Evolutionary conservation across 345 rosid species (phyloP).

Genomic region (Populus pruinosa): DNA sequence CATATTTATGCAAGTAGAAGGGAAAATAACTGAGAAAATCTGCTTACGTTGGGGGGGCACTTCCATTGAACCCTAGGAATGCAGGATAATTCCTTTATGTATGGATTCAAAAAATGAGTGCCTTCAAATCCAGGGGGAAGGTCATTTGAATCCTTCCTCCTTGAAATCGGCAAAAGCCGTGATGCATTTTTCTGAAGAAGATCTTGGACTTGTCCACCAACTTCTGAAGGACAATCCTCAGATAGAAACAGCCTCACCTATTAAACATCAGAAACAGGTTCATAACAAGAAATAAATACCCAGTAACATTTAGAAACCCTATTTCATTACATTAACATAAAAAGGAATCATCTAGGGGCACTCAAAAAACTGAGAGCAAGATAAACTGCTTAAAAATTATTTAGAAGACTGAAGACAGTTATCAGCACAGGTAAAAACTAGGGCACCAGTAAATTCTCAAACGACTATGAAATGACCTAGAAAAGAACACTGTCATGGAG

Average conservation of each 20-base stretch:
- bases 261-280: conserved; percentile 6
- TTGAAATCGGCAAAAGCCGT: conserved; percentile 7
- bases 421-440: background rate
- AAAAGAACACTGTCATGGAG: background rate
- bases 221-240: conserved; percentile 52
- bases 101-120: conserved; percentile 5
- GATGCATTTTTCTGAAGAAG: conserved; percentile 18
- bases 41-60: conserved; percentile 47
- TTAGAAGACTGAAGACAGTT: background rate
- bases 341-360: background rate
- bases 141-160: conserved; percentile 12
- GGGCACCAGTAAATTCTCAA: background rate
- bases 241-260: conserved; percentile 48
- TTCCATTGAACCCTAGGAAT: conserved; percentile 45
- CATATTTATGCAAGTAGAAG: background rate
- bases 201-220: conserved; percentile 27
- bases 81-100: conserved; percentile 10
- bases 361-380: background rate
- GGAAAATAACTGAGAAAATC: background rate
- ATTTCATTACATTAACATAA: background rate
- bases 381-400: background rate
- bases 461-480: background rate
- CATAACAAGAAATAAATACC: background rate
- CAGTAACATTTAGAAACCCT: background rate
- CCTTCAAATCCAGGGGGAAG: conserved; percentile 53